Evolutionary conservation across 176 grass and related monocot genomes (phyloP).

Genomic region (Carex cristatella): DNA sequence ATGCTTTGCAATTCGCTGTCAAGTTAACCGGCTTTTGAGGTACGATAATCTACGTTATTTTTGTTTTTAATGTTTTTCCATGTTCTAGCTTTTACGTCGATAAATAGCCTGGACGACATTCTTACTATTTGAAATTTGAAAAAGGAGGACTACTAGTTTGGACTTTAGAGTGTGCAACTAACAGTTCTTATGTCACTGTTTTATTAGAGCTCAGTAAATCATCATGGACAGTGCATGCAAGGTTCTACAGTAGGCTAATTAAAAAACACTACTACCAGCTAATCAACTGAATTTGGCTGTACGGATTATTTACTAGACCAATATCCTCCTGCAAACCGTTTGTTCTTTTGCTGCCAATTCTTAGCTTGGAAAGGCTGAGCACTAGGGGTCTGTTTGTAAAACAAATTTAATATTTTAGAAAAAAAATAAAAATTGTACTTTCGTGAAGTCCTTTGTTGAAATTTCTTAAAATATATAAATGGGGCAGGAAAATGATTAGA

Average conservation of each 20-base stretch:
- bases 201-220: background rate
- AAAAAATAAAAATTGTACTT: background rate
- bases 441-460: background rate
- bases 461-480: background rate
- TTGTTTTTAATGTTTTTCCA: background rate
- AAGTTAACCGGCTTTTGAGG: slow-evolving; percentile 48
- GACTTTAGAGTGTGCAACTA: background rate
- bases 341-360: too few species aligned
- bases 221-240: background rate
- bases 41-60: background rate
- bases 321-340: background rate
- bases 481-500: background rate
- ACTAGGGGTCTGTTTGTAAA: background rate
- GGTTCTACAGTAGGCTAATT: background rate
- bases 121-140: background rate
- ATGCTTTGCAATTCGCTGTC: slow-evolving; percentile 64
- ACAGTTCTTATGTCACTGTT: background rate
- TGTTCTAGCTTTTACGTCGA: background rate
- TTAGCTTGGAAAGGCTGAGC: background rate
- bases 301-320: background rate
- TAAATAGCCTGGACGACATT: background rate
- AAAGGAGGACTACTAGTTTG: background rate
- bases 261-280: background rate
- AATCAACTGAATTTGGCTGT: background rate
- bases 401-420: background rate